These are phyloP conservation scores for Coemansia guatemalensis DNA, from an alignment of 192 early-diverging fungal species.

Conservation along the genomic window DNA sequence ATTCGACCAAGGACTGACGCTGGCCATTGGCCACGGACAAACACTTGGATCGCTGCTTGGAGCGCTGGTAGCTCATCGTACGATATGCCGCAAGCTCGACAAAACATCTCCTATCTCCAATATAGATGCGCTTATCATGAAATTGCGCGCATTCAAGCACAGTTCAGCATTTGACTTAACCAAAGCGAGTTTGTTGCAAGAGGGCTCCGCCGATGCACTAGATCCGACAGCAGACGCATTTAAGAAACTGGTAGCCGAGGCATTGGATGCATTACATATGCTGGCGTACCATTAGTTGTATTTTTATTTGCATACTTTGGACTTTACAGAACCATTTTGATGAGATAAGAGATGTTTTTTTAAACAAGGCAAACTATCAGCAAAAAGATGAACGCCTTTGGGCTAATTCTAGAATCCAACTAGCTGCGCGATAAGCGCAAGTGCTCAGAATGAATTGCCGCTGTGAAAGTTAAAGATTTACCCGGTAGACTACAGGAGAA, in stretches of 20 bases:
- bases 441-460: no score
- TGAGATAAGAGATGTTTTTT: no score
- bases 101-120: conserved; percentile 7
- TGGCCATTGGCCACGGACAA: conserved; percentile 20
- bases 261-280: background rate
- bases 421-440: no score
- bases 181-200: no score
- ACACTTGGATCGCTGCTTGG: conserved; percentile 27
- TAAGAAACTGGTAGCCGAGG: conserved; percentile 2
- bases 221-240: conserved; percentile 5
- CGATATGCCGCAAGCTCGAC: conserved; percentile 16
- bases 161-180: background rate
- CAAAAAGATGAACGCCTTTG: no score
- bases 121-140: conserved; percentile 28
- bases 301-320: no score
- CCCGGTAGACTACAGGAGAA: background rate
- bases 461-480: no score
- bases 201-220: background rate
- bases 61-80: conserved; percentile 25
- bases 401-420: no score
- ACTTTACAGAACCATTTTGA: no score
- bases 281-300: conserved; percentile 1
- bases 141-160: conserved; percentile 31
- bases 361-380: no score
- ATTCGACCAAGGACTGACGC: conserved; percentile 26